Percentiles rank a stretch among this genome's conserved stretches.
Evolutionary conservation across 2,329 filamentous ascomycete species (phyloP).

Genomic region (Fusarium sp.): DNA sequence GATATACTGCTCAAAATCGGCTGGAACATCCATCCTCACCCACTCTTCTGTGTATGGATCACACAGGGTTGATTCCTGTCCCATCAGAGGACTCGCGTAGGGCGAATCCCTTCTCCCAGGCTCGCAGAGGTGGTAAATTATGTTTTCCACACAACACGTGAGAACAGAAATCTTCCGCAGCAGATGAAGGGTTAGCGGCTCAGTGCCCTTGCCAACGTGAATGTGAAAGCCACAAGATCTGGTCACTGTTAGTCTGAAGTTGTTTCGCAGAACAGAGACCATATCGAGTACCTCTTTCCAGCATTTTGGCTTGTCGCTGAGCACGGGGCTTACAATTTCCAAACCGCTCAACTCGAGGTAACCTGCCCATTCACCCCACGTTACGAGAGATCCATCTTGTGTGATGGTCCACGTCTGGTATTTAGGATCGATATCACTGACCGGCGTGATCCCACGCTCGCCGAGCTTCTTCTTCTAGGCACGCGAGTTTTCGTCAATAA

Average conservation of each 20-base stretch:
- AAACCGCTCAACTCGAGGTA: slow-evolving; percentile 12
- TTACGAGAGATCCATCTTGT: background rate
- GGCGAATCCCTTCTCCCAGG: background rate
- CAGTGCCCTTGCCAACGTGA: slow-evolving; percentile 27
- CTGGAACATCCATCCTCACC: background rate
- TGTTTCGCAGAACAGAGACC: slow-evolving; percentile 20
- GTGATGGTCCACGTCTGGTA: slow-evolving; percentile 29
- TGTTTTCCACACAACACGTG: slow-evolving; percentile 21
- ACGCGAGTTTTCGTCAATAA: background rate
- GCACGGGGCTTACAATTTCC: slow-evolving; percentile 27
- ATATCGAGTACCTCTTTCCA: slow-evolving; percentile 33
- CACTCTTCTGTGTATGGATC: background rate
- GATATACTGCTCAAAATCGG: slow-evolving; percentile 23
- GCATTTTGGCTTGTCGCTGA: slow-evolving; percentile 13
- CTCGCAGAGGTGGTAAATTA: slow-evolving; percentile 27
- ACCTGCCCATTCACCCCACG: background rate
- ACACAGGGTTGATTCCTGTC: background rate
- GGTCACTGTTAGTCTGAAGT: slow-evolving; percentile 12
- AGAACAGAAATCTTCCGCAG: slow-evolving; percentile 25
- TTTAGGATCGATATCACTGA: background rate
- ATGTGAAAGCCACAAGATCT: slow-evolving; percentile 30
- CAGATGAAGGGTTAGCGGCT: slow-evolving; percentile 5
- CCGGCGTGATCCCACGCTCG: background rate
- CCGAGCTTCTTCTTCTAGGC: slow-evolving; percentile 7
- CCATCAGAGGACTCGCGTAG: background rate